phyloP scores from a whole-genome alignment of 2,329 filamentous ascomycete genomes.

The Fusarium musae region DNA sequence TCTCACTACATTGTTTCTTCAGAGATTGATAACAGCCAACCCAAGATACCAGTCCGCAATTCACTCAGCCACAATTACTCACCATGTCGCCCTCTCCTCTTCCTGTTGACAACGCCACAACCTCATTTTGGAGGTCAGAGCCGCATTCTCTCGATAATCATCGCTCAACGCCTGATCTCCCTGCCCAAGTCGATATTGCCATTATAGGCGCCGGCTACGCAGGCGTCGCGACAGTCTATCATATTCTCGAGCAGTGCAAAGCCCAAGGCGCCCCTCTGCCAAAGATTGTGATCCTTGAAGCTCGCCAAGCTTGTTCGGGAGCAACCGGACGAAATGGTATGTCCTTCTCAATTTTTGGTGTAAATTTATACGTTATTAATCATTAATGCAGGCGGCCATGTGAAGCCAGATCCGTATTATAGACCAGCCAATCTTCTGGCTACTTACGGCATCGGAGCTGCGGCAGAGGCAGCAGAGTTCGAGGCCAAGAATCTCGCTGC shows the following conservation, averaged over 20 bases:
- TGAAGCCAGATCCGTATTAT: not conserved
- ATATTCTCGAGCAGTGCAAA: not conserved
- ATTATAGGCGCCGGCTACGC: not conserved
- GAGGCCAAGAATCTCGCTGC: not conserved
- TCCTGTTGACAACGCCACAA: not conserved
- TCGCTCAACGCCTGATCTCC: not conserved
- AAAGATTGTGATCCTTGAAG: constrained; percentile 2
- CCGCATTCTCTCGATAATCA: not conserved
- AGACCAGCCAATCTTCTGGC: not conserved
- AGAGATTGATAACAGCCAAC: not conserved
- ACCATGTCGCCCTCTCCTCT: not conserved
- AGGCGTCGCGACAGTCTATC: not conserved
- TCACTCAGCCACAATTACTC: not conserved
- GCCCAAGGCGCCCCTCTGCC: not conserved
- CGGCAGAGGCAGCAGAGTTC: not conserved
- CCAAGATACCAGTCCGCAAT: not conserved
- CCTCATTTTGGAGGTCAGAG: constrained; percentile 2
- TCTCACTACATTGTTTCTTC: not conserved
- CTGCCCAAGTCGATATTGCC: not conserved
- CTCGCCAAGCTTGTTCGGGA: constrained; percentile 1
- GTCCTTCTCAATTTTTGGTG: accelerated
- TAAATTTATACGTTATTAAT: not conserved
- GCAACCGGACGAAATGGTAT: not conserved
- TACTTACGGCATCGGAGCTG: not conserved
- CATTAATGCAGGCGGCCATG: not conserved